Evolutionary conservation across 2,329 filamentous ascomycete species (phyloP), one percentile per base, ranked within the genome.

Genomic region (Sodiomyces alkalinus): DNA sequence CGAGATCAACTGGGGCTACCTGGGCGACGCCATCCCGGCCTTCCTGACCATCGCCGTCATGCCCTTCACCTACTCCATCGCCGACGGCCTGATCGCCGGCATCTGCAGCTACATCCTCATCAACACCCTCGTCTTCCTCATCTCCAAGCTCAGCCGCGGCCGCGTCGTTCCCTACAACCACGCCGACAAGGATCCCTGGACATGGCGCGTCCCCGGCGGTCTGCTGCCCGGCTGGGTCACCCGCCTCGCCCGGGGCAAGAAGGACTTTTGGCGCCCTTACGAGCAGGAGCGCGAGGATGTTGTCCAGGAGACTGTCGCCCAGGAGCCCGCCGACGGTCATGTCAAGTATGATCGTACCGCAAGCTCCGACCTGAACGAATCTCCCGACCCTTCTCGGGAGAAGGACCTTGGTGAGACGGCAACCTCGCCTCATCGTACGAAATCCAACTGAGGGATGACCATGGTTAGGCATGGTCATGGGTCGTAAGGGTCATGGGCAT

Each of bases 11-110:
- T 92, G 83, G 83, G 62, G 62, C 26, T 92, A 92, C 53, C 62
- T 82, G 35, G 82, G 82, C 29, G 83, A 92, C 48, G 76, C 80
- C 1, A 64, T 92, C 15, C 83, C 83, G 0, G 81, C 83, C 3
- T 92, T 92, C 55, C 58, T 92, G 19, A 85, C 80, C 28, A 78
- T 92, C 37, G 72, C 75, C 32, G 56, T 86, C 35, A 92, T 92
- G 83, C 82, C 83, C 0, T 90, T 92, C 54, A 85, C 80, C 2
- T 92, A 90, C 59, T 81, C 74, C 22, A 90, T 92, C 44, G 80
- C 83, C 9, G 80, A 92, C 44, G 83, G 83, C 26, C 62, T 92
- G 11, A 92, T 92, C 41, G 80, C 69, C 2, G 80, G 82, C 29
- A 78, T 92, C 42, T 62, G 76, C 43, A 72, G 71, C 21, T 92